Conservation (phyloP, 805 yeast species). For the Candida nanaspora region DNA sequence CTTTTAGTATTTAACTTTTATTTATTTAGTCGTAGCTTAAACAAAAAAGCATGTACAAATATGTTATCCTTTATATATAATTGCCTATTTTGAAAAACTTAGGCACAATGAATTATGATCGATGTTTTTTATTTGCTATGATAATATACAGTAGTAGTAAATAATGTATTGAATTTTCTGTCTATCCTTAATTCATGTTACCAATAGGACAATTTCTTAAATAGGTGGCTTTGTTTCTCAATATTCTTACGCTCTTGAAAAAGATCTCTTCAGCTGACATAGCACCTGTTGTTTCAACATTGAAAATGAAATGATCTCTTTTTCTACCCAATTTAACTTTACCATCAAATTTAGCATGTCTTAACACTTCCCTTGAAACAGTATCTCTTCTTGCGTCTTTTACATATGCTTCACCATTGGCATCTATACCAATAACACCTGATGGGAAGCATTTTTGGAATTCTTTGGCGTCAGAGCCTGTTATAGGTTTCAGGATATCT, state of each 20-base stretch:
- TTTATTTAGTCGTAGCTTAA: too few species aligned
- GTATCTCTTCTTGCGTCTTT: conserved; percentile 92
- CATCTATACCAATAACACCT: conserved; percentile 79
- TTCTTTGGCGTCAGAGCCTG: conserved; percentile 67
- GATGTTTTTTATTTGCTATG: too few species aligned
- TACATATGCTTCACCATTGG: conserved; percentile 65
- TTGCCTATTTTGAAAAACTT: too few species aligned
- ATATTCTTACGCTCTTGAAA: conserved; percentile 78
- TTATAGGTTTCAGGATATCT: conserved; percentile 65
- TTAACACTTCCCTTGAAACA: conserved; percentile 90
- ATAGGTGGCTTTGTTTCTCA: conserved; percentile 79
- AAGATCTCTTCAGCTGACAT: conserved; percentile 96
- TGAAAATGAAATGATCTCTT: conserved; percentile 89
- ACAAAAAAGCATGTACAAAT: too few species aligned
- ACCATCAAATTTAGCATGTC: conserved; percentile 86
- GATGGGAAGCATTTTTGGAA: conserved; percentile 89
- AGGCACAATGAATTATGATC: too few species aligned
- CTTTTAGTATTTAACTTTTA: too few species aligned
- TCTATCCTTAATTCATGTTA: conserved; percentile 20
- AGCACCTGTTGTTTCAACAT: conserved; percentile 93
- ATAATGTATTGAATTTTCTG: too few species aligned
- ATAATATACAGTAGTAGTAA: too few species aligned
- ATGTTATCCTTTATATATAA: too few species aligned
- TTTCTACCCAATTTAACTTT: conserved; percentile 87
- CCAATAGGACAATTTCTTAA: conserved; percentile 73